Base-by-base conservation (phyloP, 441 rosid species). In the Mallotus repandus region DNA sequence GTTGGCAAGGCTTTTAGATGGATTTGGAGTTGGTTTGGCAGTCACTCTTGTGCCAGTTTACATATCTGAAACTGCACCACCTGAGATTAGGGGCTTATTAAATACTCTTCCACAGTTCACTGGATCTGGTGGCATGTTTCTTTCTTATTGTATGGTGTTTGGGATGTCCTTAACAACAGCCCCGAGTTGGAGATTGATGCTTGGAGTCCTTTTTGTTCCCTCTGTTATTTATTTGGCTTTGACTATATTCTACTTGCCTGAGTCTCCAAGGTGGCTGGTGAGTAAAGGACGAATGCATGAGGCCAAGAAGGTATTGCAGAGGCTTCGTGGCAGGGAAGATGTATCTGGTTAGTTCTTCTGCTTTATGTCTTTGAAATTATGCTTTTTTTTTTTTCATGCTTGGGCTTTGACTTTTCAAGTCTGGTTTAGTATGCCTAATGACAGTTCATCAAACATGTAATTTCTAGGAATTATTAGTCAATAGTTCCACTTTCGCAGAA, bases 201-300 rank as follows among this genome's bases (percentile, higher is more conserved):
- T 93, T 5, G 98, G 96, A 14, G 79, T 89, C 85, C 86, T 93
- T 70, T 87, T 89, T 7, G 66, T 89, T 53, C 96, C 94, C 0
- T 89, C 98, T 43, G 71, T 88, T 9, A 0, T 67, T 68, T 89
- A 75, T 76, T 79, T 87, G 59, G 72, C 56, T 4, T 76, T 91
- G 67, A 82, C 91, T 7, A 35, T 87, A 3, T 81, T 89, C 83
- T 89, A 71, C 88, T 78, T 93, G 82, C 98, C 97, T n/a, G 96
- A 91, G 71, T 91, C 98, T 62, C 97, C 97, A 0, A 71, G 97
- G 80, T 93, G 98, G 98, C 98, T 93, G 57, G 97, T 89, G 50
- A 87, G 96, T 74, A 93, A 93, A 82, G 97, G 98, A 21, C 79
- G 78, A 59, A 89, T 91, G 92, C 63, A 61, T 32, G 91, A 93